Evolutionary conservation across 192 early-diverging fungal species (phyloP).

Genomic region (Mortierella claussenii): DNA sequence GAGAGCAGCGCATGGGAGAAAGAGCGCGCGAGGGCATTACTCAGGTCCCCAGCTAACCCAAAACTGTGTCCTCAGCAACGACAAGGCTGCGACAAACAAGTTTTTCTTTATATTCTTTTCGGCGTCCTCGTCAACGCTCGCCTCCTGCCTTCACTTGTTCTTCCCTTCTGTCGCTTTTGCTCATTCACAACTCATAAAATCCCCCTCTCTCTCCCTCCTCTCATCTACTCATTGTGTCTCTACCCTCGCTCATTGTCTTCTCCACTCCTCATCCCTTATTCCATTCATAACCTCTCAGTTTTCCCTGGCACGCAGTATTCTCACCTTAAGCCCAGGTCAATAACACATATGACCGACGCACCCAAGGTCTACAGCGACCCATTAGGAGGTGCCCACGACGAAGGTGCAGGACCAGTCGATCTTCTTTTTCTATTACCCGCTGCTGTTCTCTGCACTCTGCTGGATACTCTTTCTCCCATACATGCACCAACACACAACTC

Average conservation of each 20-base stretch:
- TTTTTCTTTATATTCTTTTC: constrained; percentile 9
- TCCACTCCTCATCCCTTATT: neutral
- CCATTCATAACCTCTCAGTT: neutral
- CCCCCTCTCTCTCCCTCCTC: constrained; percentile 3
- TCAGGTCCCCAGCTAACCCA: too few species aligned
- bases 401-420: neutral
- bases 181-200: neutral
- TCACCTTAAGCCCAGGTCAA: neutral
- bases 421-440: neutral
- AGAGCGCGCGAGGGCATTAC: too few species aligned
- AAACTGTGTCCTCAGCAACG: neutral
- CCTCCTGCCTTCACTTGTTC: neutral
- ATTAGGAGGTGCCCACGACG: neutral
- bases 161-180: neutral
- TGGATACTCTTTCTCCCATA: neutral
- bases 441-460: neutral
- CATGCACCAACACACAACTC: neutral
- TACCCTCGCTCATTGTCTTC: constrained; percentile 1
- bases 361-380: neutral
- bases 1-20: too few species aligned
- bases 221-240: neutral
- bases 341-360: neutral
- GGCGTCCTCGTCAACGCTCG: neutral
- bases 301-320: neutral
- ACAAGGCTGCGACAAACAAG: constrained; percentile 11